phyloP scores from a whole-genome alignment of 805 yeast species.

The Candida lessepsii region DNA sequence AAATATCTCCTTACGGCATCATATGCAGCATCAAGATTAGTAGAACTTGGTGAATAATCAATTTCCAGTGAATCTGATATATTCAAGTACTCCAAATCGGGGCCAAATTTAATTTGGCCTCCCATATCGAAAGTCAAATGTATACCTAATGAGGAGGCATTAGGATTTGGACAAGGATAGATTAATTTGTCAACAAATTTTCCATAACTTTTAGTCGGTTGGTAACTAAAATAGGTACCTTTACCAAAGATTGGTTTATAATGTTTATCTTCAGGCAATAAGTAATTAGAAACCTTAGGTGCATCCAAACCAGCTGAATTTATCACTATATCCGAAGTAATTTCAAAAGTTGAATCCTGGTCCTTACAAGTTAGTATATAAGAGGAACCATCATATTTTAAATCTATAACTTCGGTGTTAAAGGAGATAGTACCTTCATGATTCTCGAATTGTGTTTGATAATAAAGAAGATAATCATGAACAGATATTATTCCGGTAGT shows the following conservation, averaged over 20 bases:
- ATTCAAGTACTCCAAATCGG: conserved; percentile 81
- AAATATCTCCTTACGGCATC: conserved; percentile 60
- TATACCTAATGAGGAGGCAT: conserved; percentile 77
- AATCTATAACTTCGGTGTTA: conserved; percentile 54
- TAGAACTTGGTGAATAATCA: conserved; percentile 48
- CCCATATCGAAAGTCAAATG: conserved; percentile 83
- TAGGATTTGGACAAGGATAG: conserved; percentile 74
- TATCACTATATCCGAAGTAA: conserved; percentile 57
- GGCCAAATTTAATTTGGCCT: conserved; percentile 81
- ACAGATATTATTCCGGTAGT: conserved; percentile 84
- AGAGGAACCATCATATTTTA: conserved; percentile 25
- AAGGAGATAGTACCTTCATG: conserved; percentile 64
- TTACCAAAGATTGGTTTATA: conserved; percentile 68
- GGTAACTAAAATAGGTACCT: conserved; percentile 75
- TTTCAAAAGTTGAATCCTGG: conserved; percentile 31
- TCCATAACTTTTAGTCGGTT: conserved; percentile 43
- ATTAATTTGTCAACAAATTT: conserved; percentile 38
- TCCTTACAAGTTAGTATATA: conserved; percentile 27
- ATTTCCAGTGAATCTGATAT: conserved; percentile 26
- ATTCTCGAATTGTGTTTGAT: conserved; percentile 52
- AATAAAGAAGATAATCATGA: conserved; percentile 67
- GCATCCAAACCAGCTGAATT: conserved; percentile 84
- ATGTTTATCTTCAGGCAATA: conserved; percentile 63
- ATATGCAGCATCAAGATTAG: conserved; percentile 54
- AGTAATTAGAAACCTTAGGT: conserved; percentile 63